These are phyloP conservation scores for Kwoniella dendrophila DNA, from an alignment of 768 basidiomycete species.

Conservation along the genomic window DNA sequence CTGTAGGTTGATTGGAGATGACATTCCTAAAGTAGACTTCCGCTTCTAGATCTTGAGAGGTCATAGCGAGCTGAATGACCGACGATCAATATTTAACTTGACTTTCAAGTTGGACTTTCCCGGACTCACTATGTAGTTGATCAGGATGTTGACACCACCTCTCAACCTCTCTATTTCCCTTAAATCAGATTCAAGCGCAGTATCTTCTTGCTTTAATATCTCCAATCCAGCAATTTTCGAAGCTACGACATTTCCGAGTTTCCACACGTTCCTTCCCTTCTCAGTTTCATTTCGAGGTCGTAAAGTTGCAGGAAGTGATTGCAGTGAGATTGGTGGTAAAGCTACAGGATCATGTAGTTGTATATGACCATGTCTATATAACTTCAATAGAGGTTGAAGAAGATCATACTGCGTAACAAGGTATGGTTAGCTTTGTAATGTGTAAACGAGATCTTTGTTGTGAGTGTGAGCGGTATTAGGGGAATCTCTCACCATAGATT, in stretches of 20 bases:
- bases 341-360: conserved; percentile 41
- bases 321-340: conserved; percentile 39
- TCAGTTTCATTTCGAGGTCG: conserved; percentile 34
- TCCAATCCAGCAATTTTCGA: conserved; percentile 16
- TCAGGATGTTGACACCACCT: conserved; percentile 33
- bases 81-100: background rate
- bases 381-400: conserved; percentile 34
- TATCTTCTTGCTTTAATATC: conserved; percentile 7
- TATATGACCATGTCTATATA: conserved; percentile 46
- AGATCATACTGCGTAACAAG: conserved; percentile 32
- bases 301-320: conserved; percentile 29
- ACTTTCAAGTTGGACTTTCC: background rate
- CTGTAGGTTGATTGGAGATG: conserved; percentile 23
- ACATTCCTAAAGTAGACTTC: conserved; percentile 37
- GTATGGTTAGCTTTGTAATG: background rate
- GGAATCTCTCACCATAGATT: conserved; percentile 31
- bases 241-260: conserved; percentile 32
- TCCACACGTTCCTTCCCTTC: conserved; percentile 42
- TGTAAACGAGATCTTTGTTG: background rate
- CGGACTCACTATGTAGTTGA: conserved; percentile 41
- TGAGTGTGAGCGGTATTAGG: too few relatives aligned
- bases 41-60: conserved; percentile 13
- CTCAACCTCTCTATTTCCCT: conserved; percentile 11
- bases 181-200: background rate
- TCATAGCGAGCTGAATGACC: conserved; percentile 34